Conservation (phyloP, 2,329 filamentous ascomycete species). For the Teratosphaeria pseudoeucalypti region DNA sequence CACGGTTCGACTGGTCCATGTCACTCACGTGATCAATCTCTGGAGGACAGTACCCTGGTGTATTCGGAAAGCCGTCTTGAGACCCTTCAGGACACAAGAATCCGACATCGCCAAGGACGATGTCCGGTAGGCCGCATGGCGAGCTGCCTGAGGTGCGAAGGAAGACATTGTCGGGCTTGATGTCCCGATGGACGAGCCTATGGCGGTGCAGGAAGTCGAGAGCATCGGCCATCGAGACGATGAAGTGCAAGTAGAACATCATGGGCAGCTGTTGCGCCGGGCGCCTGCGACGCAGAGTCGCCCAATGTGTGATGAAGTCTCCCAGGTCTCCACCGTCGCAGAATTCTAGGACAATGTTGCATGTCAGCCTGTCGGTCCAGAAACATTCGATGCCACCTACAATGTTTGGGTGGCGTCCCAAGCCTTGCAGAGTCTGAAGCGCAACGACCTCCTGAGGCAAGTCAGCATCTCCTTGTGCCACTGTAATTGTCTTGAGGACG, state of each 20-base stretch:
- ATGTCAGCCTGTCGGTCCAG: neutral
- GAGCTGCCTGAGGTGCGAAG: slow-evolving; percentile 6
- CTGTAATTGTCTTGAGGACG: neutral
- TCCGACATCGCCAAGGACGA: slow-evolving; percentile 18
- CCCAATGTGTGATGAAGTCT: neutral
- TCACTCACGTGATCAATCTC: slow-evolving; percentile 1
- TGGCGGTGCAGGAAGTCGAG: slow-evolving; percentile 19
- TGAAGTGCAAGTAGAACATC: slow-evolving; percentile 15
- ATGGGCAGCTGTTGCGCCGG: neutral
- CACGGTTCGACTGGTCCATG: slow-evolving; percentile 3
- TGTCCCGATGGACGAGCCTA: slow-evolving; percentile 14
- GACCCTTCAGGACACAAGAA: slow-evolving; percentile 1
- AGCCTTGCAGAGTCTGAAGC: neutral
- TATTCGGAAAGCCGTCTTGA: slow-evolving; percentile 7
- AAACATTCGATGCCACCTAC: neutral
- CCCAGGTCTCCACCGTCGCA: neutral
- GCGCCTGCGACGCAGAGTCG: neutral
- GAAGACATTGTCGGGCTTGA: slow-evolving; percentile 17
- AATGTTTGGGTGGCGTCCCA: neutral
- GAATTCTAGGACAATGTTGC: neutral
- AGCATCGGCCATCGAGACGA: slow-evolving; percentile 16
- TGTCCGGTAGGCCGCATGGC: slow-evolving; percentile 9
- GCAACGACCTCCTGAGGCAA: neutral
- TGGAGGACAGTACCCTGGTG: slow-evolving; percentile 6
- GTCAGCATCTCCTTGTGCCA: neutral